Evolutionary conservation across 345 rosid species (phyloP).

Genomic region (Capsella bursapastoris): DNA sequence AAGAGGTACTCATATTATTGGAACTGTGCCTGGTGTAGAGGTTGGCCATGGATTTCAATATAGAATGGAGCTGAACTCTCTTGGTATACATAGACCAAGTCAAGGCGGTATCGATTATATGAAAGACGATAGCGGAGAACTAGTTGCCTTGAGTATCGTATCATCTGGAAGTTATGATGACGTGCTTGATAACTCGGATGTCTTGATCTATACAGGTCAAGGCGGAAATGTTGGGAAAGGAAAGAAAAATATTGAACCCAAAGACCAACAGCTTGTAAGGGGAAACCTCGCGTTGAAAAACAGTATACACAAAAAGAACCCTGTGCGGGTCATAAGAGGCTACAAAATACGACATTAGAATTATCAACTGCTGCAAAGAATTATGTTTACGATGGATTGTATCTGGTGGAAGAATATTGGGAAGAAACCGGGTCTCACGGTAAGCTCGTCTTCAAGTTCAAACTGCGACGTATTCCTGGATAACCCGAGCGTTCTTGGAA

Average conservation of each 20-base stretch:
- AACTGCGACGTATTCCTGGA: slow-evolving; percentile 61
- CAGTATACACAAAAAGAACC: slow-evolving; percentile 53
- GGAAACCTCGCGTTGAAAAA: slow-evolving; percentile 76
- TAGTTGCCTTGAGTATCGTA: slow-evolving; percentile 68
- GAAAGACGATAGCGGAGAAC: slow-evolving; percentile 42
- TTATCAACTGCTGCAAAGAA: slow-evolving; percentile 47
- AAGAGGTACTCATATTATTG: slow-evolving; percentile 52
- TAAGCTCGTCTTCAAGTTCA: slow-evolving; percentile 69
- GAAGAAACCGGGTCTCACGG: slow-evolving; percentile 66
- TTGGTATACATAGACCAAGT: slow-evolving; percentile 72
- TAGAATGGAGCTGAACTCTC: slow-evolving; percentile 65
- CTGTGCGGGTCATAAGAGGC: slow-evolving; percentile 81
- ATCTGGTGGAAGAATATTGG: slow-evolving; percentile 63
- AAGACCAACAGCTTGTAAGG: slow-evolving; percentile 75
- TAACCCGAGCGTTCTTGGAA: slow-evolving; percentile 84
- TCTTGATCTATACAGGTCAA: slow-evolving; percentile 70
- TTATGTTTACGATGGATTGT: slow-evolving; percentile 81
- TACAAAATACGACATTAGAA: slow-evolving; percentile 42
- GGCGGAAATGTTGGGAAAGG: slow-evolving; percentile 63
- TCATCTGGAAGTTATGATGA: slow-evolving; percentile 76
- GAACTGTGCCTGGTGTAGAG: slow-evolving; percentile 78
- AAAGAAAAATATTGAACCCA: slow-evolving; percentile 49
- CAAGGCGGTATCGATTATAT: slow-evolving; percentile 75
- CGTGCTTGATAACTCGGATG: slow-evolving; percentile 61
- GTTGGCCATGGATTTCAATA: slow-evolving; percentile 86